Percentiles rank a stretch among this genome's conserved stretches.
phyloP scores from a whole-genome alignment of 148 eudicot species.

The Gaultheria prostrata region DNA sequence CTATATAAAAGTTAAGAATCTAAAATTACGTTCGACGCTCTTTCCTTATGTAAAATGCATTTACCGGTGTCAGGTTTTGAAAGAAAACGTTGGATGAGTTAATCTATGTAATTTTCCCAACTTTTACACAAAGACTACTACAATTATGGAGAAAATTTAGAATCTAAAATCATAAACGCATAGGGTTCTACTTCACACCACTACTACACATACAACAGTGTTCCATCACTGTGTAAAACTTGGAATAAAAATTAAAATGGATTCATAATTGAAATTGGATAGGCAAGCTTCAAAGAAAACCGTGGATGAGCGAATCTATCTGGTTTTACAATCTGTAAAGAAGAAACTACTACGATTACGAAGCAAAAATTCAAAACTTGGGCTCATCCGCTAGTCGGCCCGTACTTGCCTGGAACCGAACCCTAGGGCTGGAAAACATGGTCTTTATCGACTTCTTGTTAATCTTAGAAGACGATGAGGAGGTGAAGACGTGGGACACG shows the following conservation, averaged over 20 bases:
- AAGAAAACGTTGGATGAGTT: neutral
- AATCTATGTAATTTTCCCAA: neutral
- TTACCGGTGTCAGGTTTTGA: neutral
- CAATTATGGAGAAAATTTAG: neutral
- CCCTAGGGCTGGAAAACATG: conserved; percentile 63
- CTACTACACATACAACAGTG: neutral
- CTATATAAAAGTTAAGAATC: neutral
- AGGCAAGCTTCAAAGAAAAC: neutral
- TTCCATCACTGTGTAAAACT: neutral
- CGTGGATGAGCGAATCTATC: neutral
- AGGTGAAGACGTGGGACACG: conserved; percentile 54
- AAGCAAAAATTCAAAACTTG: neutral
- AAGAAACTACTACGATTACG: neutral
- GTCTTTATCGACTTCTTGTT: conserved; percentile 65
- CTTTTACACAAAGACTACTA: neutral
- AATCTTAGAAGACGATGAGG: neutral
- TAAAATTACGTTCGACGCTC: neutral
- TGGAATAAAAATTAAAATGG: neutral
- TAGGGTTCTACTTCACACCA: neutral
- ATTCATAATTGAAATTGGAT: neutral
- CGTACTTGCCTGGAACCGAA: conserved; percentile 38
- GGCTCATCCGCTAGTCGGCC: neutral
- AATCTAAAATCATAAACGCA: neutral
- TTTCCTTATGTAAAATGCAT: neutral
- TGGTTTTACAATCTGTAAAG: neutral